A percentile compares a stretch with the other conserved stretches of the same genome.
Evolutionary conservation across 257 asterid species (phyloP).

Genomic region (Primulina eburnea): DNA sequence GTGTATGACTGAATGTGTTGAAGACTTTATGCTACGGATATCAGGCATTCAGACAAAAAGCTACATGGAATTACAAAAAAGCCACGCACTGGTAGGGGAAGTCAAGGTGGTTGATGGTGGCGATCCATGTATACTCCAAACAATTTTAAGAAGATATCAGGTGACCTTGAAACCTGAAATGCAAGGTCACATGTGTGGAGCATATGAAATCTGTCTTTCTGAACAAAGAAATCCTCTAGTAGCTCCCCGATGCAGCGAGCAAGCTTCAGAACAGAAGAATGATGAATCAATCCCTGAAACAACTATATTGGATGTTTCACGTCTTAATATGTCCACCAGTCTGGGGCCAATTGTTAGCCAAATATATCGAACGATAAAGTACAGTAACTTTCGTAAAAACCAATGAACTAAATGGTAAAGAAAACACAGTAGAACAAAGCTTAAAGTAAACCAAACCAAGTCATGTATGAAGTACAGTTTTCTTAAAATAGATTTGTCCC

Average conservation of each 20-base stretch:
- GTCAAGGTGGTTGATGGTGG: constrained; percentile 96
- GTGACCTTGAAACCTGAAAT: constrained; percentile 27
- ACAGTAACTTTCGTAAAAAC: too few relatives aligned
- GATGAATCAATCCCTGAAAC: constrained; percentile 38
- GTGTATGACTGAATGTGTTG: constrained; percentile 78
- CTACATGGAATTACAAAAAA: constrained; percentile 60
- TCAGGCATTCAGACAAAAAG: constrained; percentile 53
- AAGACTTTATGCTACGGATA: constrained; percentile 61
- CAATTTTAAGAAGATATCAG: constrained; percentile 40
- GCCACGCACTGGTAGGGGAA: constrained; percentile 96
- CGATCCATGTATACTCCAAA: constrained; percentile 42
- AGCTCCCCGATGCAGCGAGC: constrained; percentile 25
- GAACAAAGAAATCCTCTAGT: constrained; percentile 27
- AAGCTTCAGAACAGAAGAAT: constrained; percentile 31
- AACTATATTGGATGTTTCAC: constrained; percentile 44
- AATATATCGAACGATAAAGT: too few relatives aligned
- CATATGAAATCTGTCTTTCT: constrained; percentile 32
- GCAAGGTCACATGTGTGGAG: constrained; percentile 33
- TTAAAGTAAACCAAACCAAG: too few relatives aligned
- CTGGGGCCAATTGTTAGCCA: constrained; percentile 97
- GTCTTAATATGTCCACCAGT: constrained; percentile 71
- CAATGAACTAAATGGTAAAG: too few relatives aligned
- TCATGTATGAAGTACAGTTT: too few relatives aligned
- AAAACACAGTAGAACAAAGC: too few relatives aligned
- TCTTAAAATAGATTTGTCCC: too few relatives aligned